A percentile compares a stretch with the other conserved stretches of the same genome.
Evolutionary conservation across 352 stramenopile species (phyloP).

Genomic region (Pythium myriotylum): DNA sequence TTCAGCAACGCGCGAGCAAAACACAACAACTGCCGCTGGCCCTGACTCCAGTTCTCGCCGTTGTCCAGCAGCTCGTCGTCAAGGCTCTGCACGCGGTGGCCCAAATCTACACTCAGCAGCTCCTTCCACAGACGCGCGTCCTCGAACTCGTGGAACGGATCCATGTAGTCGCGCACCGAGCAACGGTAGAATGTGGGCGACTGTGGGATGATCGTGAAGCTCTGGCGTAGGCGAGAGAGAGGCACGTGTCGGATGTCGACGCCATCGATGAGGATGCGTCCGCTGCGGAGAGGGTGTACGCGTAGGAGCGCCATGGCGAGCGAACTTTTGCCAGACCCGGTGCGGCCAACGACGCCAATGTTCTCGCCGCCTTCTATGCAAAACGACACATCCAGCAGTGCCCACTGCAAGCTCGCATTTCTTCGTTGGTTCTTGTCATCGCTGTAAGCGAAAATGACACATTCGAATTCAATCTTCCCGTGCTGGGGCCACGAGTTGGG

Average conservation of each 20-base stretch:
- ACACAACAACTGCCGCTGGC: slow-evolving; percentile 32
- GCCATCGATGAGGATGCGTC: slow-evolving; percentile 80
- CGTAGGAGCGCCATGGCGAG: slow-evolving; percentile 37
- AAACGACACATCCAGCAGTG: slow-evolving; percentile 28
- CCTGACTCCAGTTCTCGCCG: slow-evolving; percentile 42
- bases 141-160: slow-evolving; percentile 74
- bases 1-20: slow-evolving; percentile 29
- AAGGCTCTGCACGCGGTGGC: slow-evolving; percentile 5
- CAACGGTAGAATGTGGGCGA: slow-evolving; percentile 90
- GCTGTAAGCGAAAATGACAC: neutral
- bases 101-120: neutral
- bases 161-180: slow-evolving; percentile 84
- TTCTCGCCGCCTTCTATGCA: slow-evolving; percentile 22
- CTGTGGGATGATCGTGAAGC: slow-evolving; percentile 59
- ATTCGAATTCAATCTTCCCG: slow-evolving; percentile 1
- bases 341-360: slow-evolving; percentile 33
- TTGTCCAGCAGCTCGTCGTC: slow-evolving; percentile 43
- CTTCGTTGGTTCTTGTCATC: neutral
- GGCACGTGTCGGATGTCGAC: slow-evolving; percentile 52
- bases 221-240: slow-evolving; percentile 18
- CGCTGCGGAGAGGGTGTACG: slow-evolving; percentile 29
- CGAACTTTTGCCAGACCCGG: slow-evolving; percentile 38
- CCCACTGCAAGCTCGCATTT: neutral
- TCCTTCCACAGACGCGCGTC: slow-evolving; percentile 42
- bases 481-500: neutral